Evolutionary conservation across 2,329 filamentous ascomycete species (phyloP), one percentile per base, ranked within the genome.

Genomic region (Orbilia oligospora): DNA sequence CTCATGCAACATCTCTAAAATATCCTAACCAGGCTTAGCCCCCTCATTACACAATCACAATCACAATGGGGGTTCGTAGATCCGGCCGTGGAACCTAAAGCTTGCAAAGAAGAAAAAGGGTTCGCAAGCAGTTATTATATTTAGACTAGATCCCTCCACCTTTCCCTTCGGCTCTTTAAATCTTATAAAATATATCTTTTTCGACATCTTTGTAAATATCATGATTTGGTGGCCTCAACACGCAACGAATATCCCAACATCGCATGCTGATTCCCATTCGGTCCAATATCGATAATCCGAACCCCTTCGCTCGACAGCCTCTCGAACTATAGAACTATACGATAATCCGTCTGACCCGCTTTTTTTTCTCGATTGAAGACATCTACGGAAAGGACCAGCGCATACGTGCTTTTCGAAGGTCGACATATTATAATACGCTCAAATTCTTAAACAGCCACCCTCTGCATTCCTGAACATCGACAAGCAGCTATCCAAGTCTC

Each of bases 61-160:
- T 61, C 56, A 61, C 56, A 68, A 70, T 70, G 66, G 73, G 67
- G 73, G 67, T 46, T 71, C 67, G 61, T 56, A 51, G 30, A 76
- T 51, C 67, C 67, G 73, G 73, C n/a, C n/a, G 22, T 41, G 48
- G 51, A 44, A 53, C 53, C 55, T n/a, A 24, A 18, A 36, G 36
- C 36, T 9, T 10, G 12, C 16, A 44, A 30, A 12, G n/a, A 18
- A 16, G 49, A 61, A 49, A 49, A 38, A 67, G 49, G 49, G 53
- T 58, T 77, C 67, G 61, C 66, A 53, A 68, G 67, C 44, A 67
- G 53, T 68, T 68, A 77, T 77, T 71, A 77, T 77, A 77, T 67
- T 71, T 77, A 71, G 73, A 77, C 53, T 61, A 65, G 58, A 38
- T 44, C 24, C 65, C 30, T 18, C 46, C 41, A 24, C 24, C 27